phyloP scores from a whole-genome alignment of 192 early-diverging fungal species.

The Podila verticillata region DNA sequence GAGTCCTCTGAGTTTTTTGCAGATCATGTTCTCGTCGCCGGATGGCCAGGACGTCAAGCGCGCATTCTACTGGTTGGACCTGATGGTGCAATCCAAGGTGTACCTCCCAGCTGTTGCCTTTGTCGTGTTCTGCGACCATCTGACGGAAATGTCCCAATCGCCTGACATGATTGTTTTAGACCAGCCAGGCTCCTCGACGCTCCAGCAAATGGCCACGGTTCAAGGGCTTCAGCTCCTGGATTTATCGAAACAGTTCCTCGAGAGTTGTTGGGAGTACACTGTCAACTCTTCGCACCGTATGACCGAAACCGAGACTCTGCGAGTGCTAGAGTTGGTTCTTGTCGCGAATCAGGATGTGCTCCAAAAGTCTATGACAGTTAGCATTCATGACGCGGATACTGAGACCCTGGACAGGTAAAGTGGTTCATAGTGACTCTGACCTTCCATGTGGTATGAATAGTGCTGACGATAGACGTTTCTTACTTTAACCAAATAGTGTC shows the following conservation, averaged over 20 bases:
- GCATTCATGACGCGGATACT: background rate
- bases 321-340: slow-evolving; percentile 24
- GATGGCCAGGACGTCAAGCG: slow-evolving; percentile 1
- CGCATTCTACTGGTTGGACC: slow-evolving; percentile 19
- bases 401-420: slow-evolving; percentile 24
- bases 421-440: background rate
- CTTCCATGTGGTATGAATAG: background rate
- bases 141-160: slow-evolving; percentile 6
- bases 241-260: slow-evolving; percentile 9
- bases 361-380: slow-evolving; percentile 4
- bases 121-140: slow-evolving; percentile 13
- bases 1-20: slow-evolving; percentile 12
- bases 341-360: slow-evolving; percentile 10
- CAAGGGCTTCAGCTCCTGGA: slow-evolving; percentile 4
- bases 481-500: slow-evolving; percentile 11
- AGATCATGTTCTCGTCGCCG: slow-evolving; percentile 6
- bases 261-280: slow-evolving; percentile 17
- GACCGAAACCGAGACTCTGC: slow-evolving; percentile 13
- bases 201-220: background rate
- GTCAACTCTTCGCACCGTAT: slow-evolving; percentile 3
- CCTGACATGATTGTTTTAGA: background rate
- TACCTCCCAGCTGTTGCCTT: slow-evolving; percentile 16
- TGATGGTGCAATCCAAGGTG: slow-evolving; percentile 34
- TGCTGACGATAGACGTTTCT: background rate
- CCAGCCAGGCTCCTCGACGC: background rate